phyloP scores from a whole-genome alignment of 177 flowering plant species.

The Telopea speciosissima region DNA sequence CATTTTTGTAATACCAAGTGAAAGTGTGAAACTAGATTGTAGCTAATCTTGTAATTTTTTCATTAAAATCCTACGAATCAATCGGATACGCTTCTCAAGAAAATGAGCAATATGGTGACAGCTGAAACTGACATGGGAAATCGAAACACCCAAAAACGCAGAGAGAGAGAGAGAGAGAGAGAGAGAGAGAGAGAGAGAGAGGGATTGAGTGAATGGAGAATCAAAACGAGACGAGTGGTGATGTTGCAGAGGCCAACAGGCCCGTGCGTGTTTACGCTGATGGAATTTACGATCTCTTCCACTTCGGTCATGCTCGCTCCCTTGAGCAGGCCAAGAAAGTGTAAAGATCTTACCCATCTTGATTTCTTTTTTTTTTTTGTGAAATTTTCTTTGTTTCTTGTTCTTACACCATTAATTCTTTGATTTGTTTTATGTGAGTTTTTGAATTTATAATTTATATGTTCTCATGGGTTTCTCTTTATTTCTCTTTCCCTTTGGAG shows the following conservation, averaged over 20 bases:
- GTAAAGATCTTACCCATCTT: conserved; percentile 17
- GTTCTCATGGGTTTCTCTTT: not conserved
- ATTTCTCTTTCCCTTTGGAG: not conserved
- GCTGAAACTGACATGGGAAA: too few species aligned
- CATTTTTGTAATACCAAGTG: too few species aligned
- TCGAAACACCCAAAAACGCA: not conserved
- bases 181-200: conserved; percentile 8
- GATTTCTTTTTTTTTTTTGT: not conserved
- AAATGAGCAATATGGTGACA: too few species aligned
- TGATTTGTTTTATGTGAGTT: not conserved
- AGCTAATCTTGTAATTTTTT: too few species aligned
- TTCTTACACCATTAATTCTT: not conserved
- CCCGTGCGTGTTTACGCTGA: conserved; percentile 72
- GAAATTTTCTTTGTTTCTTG: not conserved
- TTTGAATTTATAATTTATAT: not conserved
- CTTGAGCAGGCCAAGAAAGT: conserved; percentile 83
- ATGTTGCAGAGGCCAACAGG: conserved; percentile 26
- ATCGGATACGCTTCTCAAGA: too few species aligned
- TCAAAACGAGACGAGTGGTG: not conserved
- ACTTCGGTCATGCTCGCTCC: conserved; percentile 79
- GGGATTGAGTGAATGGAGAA: not conserved
- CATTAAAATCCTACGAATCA: too few species aligned
- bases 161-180: not conserved
- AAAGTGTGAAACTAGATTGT: too few species aligned
- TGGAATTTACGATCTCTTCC: conserved; percentile 90